Base-by-base conservation (phyloP, 768 basidiomycete species). In the Lactifluus echinatus region DNA sequence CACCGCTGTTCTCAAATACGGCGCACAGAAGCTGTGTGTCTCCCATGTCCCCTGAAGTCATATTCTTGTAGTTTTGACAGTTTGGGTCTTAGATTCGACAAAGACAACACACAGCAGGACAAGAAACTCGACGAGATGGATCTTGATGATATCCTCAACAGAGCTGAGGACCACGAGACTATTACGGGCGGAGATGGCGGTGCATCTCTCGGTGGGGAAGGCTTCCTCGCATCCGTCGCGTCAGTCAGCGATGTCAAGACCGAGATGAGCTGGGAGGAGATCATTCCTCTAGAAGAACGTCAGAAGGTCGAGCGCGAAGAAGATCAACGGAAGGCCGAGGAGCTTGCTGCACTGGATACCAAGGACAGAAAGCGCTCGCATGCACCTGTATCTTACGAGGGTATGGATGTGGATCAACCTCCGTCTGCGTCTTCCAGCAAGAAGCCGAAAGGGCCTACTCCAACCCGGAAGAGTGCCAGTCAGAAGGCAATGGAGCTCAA, bases 101-200 rank as follows among this genome's bases (percentile, higher is more conserved):
- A 93, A 71, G 95, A 98, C 71, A 94, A 96, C 70, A 79, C 76
- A 55, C 84, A 86, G 63, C 93, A 95, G 72, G 93, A 82, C 71
- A 82, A 93, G 73, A 97, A 98, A 73, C 84, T 99, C 37, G 95
- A 95, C 67, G 94, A 98, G 70, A 93, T 99, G 91, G 93, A 99
- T 72, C 83, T 99, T 23, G 96, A 98, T 71, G 96, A 98, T 65
- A 93, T 99, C 67, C 81, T 99, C 53, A 96, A 87, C 67, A 86
- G 89, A 54, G 96, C 96, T 24, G 96, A 99, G 72, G 91, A 89
- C 66, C 96, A 96, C 72, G 96, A 98, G 71, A 99, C 96, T 1
- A 79, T 93, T 8, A 83, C 84, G 33, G 82, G 77, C 44, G 86
- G 84, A 46, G 90, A 91, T 53, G 88, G 87, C 56, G 90, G 90